Evolutionary conservation across 108 stramenopile genomes (phyloP).

Genomic region (Tribonema minus): DNA sequence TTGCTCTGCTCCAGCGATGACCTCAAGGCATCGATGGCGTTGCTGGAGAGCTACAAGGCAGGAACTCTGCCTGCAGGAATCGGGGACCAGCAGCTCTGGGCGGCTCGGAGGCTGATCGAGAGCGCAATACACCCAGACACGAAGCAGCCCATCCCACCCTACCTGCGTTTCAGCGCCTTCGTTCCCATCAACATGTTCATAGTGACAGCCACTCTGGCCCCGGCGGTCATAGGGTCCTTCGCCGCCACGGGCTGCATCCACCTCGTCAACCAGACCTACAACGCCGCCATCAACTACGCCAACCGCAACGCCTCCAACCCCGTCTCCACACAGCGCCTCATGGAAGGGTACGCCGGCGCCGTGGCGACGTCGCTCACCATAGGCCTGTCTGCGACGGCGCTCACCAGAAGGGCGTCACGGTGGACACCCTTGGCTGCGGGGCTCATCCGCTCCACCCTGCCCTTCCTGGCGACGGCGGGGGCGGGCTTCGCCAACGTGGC

Average conservation of each 20-base stretch:
- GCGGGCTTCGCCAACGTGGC: constrained; percentile 56
- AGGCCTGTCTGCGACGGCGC: constrained; percentile 26
- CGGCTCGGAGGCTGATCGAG: constrained; percentile 54
- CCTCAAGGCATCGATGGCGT: constrained; percentile 35
- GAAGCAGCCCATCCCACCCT: constrained; percentile 60
- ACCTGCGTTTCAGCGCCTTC: constrained; percentile 80
- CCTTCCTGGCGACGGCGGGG: constrained; percentile 54
- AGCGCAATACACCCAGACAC: constrained; percentile 84
- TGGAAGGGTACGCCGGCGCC: constrained; percentile 68
- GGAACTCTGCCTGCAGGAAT: constrained; percentile 39
- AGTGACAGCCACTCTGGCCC: constrained; percentile 31
- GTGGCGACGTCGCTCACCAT: constrained; percentile 49
- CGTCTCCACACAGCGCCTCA: constrained; percentile 60
- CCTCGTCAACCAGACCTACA: constrained; percentile 78
- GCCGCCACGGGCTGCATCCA: constrained; percentile 68
- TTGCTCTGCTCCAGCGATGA: constrained; percentile 43
- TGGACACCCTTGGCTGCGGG: no score
- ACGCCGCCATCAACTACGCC: constrained; percentile 79
- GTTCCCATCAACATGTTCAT: constrained; percentile 71
- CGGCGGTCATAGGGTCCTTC: constrained; percentile 16
- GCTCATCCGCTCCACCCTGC: constrained; percentile 34
- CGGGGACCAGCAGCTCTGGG: constrained; percentile 56
- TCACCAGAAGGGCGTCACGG: constrained; percentile 23
- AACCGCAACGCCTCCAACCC: constrained; percentile 73
- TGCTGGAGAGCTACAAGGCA: constrained; percentile 31